phyloP scores from a whole-genome alignment of 441 rosid genomes.

The Adansonia rubrostipa region DNA sequence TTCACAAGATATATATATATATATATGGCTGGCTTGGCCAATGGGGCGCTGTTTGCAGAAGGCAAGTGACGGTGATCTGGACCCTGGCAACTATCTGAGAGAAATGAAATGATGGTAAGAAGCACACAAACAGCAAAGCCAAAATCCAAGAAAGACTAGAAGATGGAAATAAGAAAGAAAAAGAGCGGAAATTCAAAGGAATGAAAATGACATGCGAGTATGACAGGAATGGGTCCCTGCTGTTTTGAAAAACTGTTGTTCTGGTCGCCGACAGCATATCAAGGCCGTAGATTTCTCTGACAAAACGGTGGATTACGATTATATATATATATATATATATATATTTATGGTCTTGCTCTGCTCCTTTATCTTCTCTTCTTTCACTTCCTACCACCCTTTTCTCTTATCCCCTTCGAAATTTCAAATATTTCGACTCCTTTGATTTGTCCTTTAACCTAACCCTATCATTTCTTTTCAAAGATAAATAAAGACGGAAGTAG shows the following conservation, averaged over 20 bases:
- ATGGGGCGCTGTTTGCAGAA: too few species aligned
- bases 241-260: slow-evolving; percentile 35
- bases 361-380: background rate
- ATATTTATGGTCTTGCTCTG: background rate
- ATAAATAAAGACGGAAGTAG: too few species aligned
- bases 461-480: too few species aligned
- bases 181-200: background rate
- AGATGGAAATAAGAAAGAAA: background rate
- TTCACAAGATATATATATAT: background rate
- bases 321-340: too few species aligned
- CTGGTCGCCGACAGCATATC: slow-evolving; percentile 47
- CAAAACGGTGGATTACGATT: slow-evolving; percentile 19
- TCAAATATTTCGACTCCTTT: too few species aligned
- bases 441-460: too few species aligned
- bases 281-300: slow-evolving; percentile 35
- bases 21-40: too few species aligned
- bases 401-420: too few species aligned
- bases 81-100: too few species aligned
- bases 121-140: background rate
- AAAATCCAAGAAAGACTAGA: background rate
- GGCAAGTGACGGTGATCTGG: too few species aligned
- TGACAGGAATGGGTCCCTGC: slow-evolving; percentile 29
- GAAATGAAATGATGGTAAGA: background rate
- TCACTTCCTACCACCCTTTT: too few species aligned
- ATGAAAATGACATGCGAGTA: background rate